Percentiles rank a stretch among this genome's conserved stretches.
These are phyloP conservation scores for Lentinula sp. DNA, from an alignment of 768 basidiomycete genomes.

Conservation along the genomic window DNA sequence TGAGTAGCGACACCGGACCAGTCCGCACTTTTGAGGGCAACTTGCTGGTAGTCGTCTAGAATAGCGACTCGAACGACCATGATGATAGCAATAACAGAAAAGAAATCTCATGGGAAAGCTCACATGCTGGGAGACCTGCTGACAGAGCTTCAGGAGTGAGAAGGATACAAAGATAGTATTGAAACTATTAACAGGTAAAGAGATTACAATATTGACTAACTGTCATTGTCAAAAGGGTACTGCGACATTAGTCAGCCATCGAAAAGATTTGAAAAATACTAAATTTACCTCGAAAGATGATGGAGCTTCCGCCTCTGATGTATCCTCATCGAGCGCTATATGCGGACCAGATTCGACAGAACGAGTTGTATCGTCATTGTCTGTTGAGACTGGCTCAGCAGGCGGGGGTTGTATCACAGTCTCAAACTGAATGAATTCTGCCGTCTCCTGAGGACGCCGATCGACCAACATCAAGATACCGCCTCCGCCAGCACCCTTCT, in stretches of 20 bases:
- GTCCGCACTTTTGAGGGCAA: slow-evolving; percentile 45
- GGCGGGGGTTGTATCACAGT: slow-evolving; percentile 25
- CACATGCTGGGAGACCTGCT: neutral
- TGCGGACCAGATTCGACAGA: slow-evolving; percentile 39
- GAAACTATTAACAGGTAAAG: neutral
- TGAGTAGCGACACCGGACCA: slow-evolving; percentile 41
- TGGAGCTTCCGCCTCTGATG: slow-evolving; percentile 71
- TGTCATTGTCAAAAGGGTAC: slow-evolving; percentile 75
- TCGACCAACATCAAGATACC: slow-evolving; percentile 86
- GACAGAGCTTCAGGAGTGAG: neutral
- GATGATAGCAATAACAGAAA: neutral
- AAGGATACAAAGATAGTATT: neutral
- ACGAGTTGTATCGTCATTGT: slow-evolving; percentile 24
- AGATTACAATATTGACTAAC: slow-evolving; percentile 22
- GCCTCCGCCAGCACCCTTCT: slow-evolving; percentile 73
- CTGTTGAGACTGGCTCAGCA: slow-evolving; percentile 23
- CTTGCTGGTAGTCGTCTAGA: slow-evolving; percentile 56
- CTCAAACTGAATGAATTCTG: slow-evolving; percentile 66
- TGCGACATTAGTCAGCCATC: slow-evolving; percentile 24
- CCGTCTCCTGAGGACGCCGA: slow-evolving; percentile 59
- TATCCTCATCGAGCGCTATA: slow-evolving; percentile 65
- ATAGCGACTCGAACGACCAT: slow-evolving; percentile 37
- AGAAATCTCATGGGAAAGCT: neutral
- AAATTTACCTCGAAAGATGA: slow-evolving; percentile 75
- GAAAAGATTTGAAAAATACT: neutral